Conservation (phyloP, 1,139 yeast species). For the Suhomyces terraborum region DNA sequence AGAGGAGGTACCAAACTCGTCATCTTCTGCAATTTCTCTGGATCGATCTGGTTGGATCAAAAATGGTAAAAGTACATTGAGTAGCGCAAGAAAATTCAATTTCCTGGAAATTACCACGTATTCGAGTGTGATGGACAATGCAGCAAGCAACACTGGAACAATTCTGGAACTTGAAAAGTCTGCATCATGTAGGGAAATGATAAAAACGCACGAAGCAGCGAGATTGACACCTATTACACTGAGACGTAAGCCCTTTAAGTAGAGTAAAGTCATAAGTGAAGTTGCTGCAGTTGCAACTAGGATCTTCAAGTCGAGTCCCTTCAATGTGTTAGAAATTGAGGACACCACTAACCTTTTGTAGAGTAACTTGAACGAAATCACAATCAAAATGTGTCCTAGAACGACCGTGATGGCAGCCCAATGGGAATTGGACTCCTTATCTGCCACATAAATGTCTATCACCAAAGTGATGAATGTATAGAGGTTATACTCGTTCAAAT, state of each 20-base stretch:
- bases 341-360: constrained; percentile 16
- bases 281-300: constrained; percentile 7
- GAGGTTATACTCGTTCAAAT: constrained; percentile 29
- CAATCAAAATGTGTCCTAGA: constrained; percentile 24
- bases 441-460: constrained; percentile 22
- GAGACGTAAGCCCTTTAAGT: constrained; percentile 16
- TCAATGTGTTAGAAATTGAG: constrained; percentile 13
- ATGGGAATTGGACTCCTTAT: constrained; percentile 15
- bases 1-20: constrained; percentile 3
- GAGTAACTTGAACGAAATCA: constrained; percentile 21
- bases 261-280: constrained; percentile 8
- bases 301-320: constrained; percentile 8
- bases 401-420: constrained; percentile 15
- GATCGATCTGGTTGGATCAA: constrained; percentile 22
- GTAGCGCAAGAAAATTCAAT: constrained; percentile 12
- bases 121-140: constrained; percentile 24
- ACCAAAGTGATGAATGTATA: constrained; percentile 30
- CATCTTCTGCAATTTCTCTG: constrained; percentile 9
- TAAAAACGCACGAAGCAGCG: constrained; percentile 27
- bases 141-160: constrained; percentile 24
- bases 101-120: constrained; percentile 24
- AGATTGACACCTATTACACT: constrained; percentile 29
- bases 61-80: constrained; percentile 22
- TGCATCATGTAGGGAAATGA: constrained; percentile 30
- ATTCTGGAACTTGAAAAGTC: constrained; percentile 21